A percentile compares a stretch with the other conserved stretches of the same genome.
Conservation (phyloP, 345 rosid genomes). For the Aurinia saxatilis region DNA sequence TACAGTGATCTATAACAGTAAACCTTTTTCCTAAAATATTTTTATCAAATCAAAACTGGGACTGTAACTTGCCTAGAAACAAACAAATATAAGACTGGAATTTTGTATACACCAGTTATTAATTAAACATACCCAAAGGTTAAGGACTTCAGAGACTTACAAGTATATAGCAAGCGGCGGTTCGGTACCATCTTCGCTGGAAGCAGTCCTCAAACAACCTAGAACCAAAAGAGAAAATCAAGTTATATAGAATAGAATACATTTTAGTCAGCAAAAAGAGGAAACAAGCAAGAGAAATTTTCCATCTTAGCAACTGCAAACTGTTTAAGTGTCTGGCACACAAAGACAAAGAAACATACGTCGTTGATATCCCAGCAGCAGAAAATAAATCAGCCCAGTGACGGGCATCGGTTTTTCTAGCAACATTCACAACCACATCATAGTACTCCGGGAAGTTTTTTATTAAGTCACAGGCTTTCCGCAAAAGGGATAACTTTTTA, state of each 20-base stretch:
- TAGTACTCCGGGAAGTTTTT: slow-evolving; percentile 80
- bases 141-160: slow-evolving; percentile 41
- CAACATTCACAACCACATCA: slow-evolving; percentile 97
- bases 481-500: slow-evolving; percentile 53
- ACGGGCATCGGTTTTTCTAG: slow-evolving; percentile 97
- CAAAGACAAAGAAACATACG: slow-evolving; percentile 40
- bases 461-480: slow-evolving; percentile 85
- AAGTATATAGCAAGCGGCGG: slow-evolving; percentile 98
- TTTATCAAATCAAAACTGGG: background rate
- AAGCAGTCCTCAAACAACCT: slow-evolving; percentile 98
- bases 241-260: background rate
- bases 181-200: slow-evolving; percentile 97
- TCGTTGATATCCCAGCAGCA: slow-evolving; percentile 98
- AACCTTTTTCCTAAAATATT: background rate
- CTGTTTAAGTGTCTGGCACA: background rate
- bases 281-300: background rate
- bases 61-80: background rate
- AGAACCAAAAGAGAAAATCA: slow-evolving; percentile 15
- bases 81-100: background rate
- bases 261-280: background rate
- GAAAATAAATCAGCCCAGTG: slow-evolving; percentile 96
- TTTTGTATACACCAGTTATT: background rate
- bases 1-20: background rate
- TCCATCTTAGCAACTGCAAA: background rate
- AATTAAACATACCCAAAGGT: background rate